Conservation (phyloP, 1,284 basidiomycete species). For the Tilletia setariae region DNA sequence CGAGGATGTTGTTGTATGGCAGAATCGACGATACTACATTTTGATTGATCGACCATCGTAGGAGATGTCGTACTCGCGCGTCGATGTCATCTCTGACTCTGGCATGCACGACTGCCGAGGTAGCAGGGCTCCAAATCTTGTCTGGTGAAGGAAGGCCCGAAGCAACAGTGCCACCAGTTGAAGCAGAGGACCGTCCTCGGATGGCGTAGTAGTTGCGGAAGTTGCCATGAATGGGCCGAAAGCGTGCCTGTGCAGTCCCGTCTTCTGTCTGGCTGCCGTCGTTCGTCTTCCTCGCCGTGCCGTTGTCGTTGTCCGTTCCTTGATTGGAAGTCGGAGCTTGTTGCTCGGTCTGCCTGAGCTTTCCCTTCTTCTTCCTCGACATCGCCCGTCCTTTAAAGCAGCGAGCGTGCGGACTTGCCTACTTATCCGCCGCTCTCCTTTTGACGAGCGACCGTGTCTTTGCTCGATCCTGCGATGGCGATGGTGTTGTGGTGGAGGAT, state of each 20-base stretch:
- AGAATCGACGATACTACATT: background rate
- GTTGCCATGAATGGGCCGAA: constrained; percentile 13
- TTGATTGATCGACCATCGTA: background rate
- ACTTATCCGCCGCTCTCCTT: no score
- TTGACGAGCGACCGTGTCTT: no score
- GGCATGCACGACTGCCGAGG: background rate
- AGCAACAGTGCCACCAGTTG: background rate
- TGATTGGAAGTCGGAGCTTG: no score
- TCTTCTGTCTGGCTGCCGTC: background rate
- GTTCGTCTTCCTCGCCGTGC: background rate
- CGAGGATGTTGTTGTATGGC: constrained; percentile 10
- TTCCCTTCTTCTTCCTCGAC: constrained; percentile 14
- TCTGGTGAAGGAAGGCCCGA: background rate
- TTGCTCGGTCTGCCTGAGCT: constrained; percentile 3
- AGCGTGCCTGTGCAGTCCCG: background rate
- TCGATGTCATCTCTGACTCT: constrained; percentile 2
- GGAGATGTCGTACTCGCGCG: background rate
- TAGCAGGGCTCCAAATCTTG: background rate
- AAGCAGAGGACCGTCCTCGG: background rate
- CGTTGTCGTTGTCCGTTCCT: no score
- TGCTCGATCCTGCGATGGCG: no score
- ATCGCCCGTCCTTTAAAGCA: background rate
- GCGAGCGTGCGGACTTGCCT: no score
- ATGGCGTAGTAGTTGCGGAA: constrained; percentile 16
- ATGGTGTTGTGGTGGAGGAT: no score